Percentiles rank a stretch among this genome's conserved stretches.
phyloP scores from a whole-genome alignment of 176 grass and related monocot genomes.

The Rhynchospora pubera region DNA sequence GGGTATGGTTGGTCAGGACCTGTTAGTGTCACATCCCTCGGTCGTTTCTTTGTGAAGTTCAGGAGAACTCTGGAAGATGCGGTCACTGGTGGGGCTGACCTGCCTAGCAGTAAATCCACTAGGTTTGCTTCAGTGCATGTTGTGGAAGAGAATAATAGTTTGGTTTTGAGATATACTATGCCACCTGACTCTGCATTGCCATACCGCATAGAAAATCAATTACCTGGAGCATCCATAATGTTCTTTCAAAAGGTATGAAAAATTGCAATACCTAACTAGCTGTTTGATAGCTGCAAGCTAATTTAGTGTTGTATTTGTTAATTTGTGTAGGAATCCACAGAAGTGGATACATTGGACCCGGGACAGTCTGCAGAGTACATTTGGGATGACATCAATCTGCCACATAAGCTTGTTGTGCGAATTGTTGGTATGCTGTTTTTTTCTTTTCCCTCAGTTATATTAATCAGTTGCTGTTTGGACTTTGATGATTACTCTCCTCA shows the following conservation, averaged over 20 bases:
- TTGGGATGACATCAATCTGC: conserved; percentile 80
- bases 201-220: conserved; percentile 72
- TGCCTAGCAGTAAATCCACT: conserved; percentile 28
- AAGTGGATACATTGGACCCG: conserved; percentile 49
- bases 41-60: conserved; percentile 78
- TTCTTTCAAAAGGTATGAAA: conserved; percentile 71
- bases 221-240: conserved; percentile 56
- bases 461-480: not conserved
- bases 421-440: conserved; percentile 51
- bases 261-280: conserved; percentile 13
- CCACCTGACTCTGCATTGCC: conserved; percentile 52
- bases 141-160: conserved; percentile 52
- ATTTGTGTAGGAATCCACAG: conserved; percentile 55
- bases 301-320: conserved; percentile 24
- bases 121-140: conserved; percentile 65
- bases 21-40: conserved; percentile 65
- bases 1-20: conserved; percentile 62
- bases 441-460: conserved; percentile 9
- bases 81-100: conserved; percentile 11
- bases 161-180: conserved; percentile 54
- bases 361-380: conserved; percentile 55
- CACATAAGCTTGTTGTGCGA: conserved; percentile 60
- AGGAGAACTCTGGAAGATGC: conserved; percentile 29
- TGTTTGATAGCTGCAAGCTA: not conserved
- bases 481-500: not conserved